Evolutionary conservation across 257 asterid genomes (phyloP).

Genomic region (Cynanchum wilfordii): DNA sequence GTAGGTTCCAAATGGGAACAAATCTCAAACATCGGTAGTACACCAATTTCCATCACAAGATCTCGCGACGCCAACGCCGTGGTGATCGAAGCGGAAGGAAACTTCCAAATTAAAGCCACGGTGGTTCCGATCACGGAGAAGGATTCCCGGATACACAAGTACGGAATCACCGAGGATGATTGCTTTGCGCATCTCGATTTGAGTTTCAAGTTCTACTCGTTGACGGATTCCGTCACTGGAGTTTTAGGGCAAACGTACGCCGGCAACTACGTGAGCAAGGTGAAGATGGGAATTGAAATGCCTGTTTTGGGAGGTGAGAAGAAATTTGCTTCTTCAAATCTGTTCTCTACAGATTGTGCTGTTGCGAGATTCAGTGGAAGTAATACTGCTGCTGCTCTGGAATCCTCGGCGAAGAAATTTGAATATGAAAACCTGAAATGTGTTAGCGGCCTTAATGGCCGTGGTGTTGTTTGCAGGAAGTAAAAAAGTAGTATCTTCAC

Average conservation of each 20-base stretch:
- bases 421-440: slow-evolving; percentile 49
- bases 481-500: slow-evolving; percentile 3
- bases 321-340: slow-evolving; percentile 51
- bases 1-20: slow-evolving; percentile 51
- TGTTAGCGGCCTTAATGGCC: slow-evolving; percentile 48
- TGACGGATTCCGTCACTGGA: slow-evolving; percentile 56
- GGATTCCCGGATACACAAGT: slow-evolving; percentile 57
- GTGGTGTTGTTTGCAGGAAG: slow-evolving; percentile 75
- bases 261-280: slow-evolving; percentile 53
- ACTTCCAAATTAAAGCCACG: slow-evolving; percentile 63
- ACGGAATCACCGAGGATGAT: slow-evolving; percentile 62
- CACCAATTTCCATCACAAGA: slow-evolving; percentile 33
- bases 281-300: slow-evolving; percentile 73
- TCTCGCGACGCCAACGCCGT: slow-evolving; percentile 42
- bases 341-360: slow-evolving; percentile 64
- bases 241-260: slow-evolving; percentile 77
- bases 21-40: slow-evolving; percentile 6
- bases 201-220: slow-evolving; percentile 66
- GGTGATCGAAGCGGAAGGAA: slow-evolving; percentile 60
- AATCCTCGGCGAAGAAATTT: slow-evolving; percentile 1
- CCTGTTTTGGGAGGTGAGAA: slow-evolving; percentile 77
- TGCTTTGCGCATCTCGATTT: slow-evolving; percentile 84
- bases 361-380: slow-evolving; percentile 54
- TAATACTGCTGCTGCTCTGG: neutral
- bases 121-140: slow-evolving; percentile 58